Conservation (phyloP, 2,329 filamentous ascomycete species). For the Hymenoscyphus infarciens region DNA sequence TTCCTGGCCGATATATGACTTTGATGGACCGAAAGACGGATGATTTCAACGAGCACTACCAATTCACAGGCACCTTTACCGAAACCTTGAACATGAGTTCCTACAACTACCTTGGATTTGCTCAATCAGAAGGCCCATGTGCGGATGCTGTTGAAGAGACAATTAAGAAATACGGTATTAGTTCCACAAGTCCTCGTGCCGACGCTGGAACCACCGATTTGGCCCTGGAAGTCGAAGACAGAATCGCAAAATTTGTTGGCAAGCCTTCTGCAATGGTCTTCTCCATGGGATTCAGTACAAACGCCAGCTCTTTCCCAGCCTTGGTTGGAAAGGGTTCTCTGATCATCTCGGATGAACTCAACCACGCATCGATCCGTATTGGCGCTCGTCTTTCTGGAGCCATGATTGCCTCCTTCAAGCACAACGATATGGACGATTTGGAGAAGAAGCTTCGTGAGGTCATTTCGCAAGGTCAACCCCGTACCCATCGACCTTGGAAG, state of each 20-base stretch:
- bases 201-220: conserved; percentile 87
- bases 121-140: conserved; percentile 94
- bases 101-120: conserved; percentile 98
- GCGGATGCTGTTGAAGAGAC: conserved; percentile 87
- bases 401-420: conserved; percentile 94
- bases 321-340: conserved; percentile 89
- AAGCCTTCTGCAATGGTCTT: conserved; percentile 96
- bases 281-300: conserved; percentile 98
- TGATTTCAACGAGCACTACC: conserved; percentile 88
- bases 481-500: conserved; percentile 98
- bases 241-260: conserved; percentile 87
- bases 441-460: conserved; percentile 84
- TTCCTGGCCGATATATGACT: conserved; percentile 91
- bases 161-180: conserved; percentile 81
- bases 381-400: conserved; percentile 91
- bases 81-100: conserved; percentile 98
- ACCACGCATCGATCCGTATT: conserved; percentile 95
- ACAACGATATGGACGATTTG: conserved; percentile 90
- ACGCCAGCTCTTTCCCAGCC: conserved; percentile 87
- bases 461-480: conserved; percentile 93
- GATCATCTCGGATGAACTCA: conserved; percentile 94
- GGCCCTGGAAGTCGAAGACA: conserved; percentile 80
- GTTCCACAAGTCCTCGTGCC: conserved; percentile 73
- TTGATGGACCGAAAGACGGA: conserved; percentile 86
- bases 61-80: conserved; percentile 83